Evolutionary conservation across 2,329 filamentous ascomycete genomes (phyloP).

Genomic region (Cladophialophora carrionii): DNA sequence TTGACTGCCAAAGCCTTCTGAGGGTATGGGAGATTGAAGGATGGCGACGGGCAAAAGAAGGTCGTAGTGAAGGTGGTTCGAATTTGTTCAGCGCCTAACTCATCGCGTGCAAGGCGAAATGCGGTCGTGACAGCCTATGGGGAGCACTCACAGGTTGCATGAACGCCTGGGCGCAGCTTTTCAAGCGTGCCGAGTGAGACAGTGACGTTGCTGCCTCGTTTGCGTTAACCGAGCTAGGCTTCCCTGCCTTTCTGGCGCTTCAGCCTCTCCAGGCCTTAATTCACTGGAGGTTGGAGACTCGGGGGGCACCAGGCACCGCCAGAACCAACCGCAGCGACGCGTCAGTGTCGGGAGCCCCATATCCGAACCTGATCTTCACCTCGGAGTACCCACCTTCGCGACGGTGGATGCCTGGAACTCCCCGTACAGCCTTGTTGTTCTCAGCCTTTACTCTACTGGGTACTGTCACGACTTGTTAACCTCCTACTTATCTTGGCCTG

Average conservation of each 20-base stretch:
- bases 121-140: slow-evolving; percentile 4
- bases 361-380: slow-evolving; percentile 6
- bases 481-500: neutral
- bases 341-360: neutral
- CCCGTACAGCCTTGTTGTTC: neutral
- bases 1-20: slow-evolving; percentile 6
- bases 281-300: neutral
- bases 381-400: neutral
- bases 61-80: slow-evolving; percentile 1
- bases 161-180: slow-evolving; percentile 9
- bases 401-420: neutral
- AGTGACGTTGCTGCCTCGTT: slow-evolving; percentile 24
- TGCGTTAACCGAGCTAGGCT: slow-evolving; percentile 19
- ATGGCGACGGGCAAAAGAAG: slow-evolving; percentile 5
- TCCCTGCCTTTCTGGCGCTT: slow-evolving; percentile 7
- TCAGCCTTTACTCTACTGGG: neutral
- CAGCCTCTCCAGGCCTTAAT: neutral
- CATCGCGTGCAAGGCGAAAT: slow-evolving; percentile 12
- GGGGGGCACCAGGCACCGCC: neutral
- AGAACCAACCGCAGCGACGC: neutral
- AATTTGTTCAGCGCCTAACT: slow-evolving; percentile 15
- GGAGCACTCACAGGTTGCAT: slow-evolving; percentile 1
- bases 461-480: too few species aligned
- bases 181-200: slow-evolving; percentile 20
- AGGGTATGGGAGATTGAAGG: neutral